Base-by-base conservation (phyloP, 352 stramenopile genomes). In the Peronospora belbahrii region DNA sequence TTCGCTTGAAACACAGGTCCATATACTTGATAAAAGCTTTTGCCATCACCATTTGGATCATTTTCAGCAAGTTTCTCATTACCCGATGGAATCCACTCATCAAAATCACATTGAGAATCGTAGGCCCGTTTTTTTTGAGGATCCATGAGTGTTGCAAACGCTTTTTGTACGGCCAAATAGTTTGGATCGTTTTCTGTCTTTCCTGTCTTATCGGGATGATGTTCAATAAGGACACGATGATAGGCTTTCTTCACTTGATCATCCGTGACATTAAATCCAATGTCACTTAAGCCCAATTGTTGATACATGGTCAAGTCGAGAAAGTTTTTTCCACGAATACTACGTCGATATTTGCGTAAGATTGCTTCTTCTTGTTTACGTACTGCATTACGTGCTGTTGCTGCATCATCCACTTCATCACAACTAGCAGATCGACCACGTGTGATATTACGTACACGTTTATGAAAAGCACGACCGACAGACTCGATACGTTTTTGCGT, bases 121-220 rank as follows among this genome's bases (percentile, higher is more conserved):
- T 89, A 89, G 19, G 74, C 74, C 38, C 74, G 83, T 64, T 88
- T 90, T 70, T 87, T 94, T 40, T 73, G 66, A 7, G 70, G 63
- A 62, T 88, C 78, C 70, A 78, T 88, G 32, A 91, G 66, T 37
- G 80, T 91, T 18, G 67, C 46, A 44, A 89, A 91, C 23, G 80
- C 80, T 54, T 87, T 90, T 51, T 92, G 78, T 23, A 90, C 83
- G 0, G 83, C 83, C 46, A 94, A 45, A 48, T 91, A 90, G 72
- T 94, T 94, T 2, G 83, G 80, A 56, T 91, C 76, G 56, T 94
- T 92, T 64, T 94, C 80, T 18, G 82, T 88, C 65, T 91, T 91
- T 42, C 83, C 69, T 27, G 83, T 94, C 62, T 92, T 90, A 62
- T 90, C 76, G 13, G 83, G 77, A 63, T 91, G 83, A 67, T 94